Evolutionary conservation across 2,329 filamentous ascomycete genomes (phyloP).

Genomic region (Chaetomium globosum): DNA sequence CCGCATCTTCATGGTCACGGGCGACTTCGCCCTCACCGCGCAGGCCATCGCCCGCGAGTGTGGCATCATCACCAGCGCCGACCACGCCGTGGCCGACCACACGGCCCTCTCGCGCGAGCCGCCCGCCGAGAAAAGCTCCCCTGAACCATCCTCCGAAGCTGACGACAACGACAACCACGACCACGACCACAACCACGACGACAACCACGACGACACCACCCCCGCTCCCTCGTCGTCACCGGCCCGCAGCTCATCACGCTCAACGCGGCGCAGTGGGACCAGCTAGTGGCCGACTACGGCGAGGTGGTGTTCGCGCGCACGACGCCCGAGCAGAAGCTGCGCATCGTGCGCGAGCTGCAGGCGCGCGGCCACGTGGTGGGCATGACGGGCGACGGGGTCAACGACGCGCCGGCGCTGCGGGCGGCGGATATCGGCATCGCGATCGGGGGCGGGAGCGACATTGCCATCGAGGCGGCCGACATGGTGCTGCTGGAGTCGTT

Average conservation of each 20-base stretch:
- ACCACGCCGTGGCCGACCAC: slow-evolving; percentile 1
- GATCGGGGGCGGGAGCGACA: slow-evolving; percentile 62
- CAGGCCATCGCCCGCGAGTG: slow-evolving; percentile 61
- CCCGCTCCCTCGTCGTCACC: slow-evolving; percentile 46
- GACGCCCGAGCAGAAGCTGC: slow-evolving; percentile 69
- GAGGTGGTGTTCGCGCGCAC: slow-evolving; percentile 70
- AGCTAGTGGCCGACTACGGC: slow-evolving; percentile 51
- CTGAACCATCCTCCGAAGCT: neutral
- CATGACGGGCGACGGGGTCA: slow-evolving; percentile 74
- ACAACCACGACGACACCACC: too few species aligned
- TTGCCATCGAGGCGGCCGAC: slow-evolving; percentile 58
- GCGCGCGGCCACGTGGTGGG: slow-evolving; percentile 63
- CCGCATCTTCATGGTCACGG: slow-evolving; percentile 64
- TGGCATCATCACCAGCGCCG: slow-evolving; percentile 38
- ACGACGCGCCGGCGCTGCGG: slow-evolving; percentile 67
- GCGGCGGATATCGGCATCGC: slow-evolving; percentile 68
- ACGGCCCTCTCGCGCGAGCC: neutral
- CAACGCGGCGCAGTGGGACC: slow-evolving; percentile 51
- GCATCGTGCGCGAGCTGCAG: slow-evolving; percentile 58
- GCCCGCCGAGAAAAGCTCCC: neutral
- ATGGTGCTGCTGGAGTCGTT: slow-evolving; percentile 21
- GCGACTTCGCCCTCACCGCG: slow-evolving; percentile 63
- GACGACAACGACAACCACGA: neutral
- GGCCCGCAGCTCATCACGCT: slow-evolving; percentile 62
- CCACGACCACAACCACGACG: neutral